Conservation (phyloP, 1,284 basidiomycete species). For the Cutaneotrichosporon daszewskae region DNA sequence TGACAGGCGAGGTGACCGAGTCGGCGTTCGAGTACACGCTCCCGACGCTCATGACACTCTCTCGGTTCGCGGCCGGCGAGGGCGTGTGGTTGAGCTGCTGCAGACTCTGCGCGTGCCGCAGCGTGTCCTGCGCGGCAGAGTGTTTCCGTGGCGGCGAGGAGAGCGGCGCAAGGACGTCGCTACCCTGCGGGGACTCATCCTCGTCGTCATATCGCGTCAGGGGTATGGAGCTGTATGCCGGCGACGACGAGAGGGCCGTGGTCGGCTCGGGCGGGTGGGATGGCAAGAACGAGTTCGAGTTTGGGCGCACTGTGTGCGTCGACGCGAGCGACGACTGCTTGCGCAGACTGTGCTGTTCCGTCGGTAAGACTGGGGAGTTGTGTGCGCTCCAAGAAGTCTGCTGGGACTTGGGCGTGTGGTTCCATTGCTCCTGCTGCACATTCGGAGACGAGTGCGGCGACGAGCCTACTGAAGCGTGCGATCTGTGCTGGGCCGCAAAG, state of each 20-base stretch:
- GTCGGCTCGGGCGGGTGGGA: constrained; percentile 13
- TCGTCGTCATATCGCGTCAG: not conserved
- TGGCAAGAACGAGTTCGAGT: constrained; percentile 8
- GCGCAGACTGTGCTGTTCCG: not conserved
- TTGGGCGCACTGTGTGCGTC: constrained; percentile 10
- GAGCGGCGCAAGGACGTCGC: no score
- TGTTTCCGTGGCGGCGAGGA: no score
- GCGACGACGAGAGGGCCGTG: constrained; percentile 9
- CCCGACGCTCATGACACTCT: constrained; percentile 1
- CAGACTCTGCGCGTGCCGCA: no score
- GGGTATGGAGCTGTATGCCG: constrained; percentile 6
- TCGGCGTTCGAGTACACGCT: constrained; percentile 6
- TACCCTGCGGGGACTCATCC: no score
- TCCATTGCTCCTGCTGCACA: no score
- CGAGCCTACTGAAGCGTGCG: no score
- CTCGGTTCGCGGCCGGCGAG: no score
- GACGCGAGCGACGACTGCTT: constrained; percentile 8
- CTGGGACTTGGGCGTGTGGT: no score
- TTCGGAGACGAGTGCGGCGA: not conserved
- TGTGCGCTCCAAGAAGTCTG: no score
- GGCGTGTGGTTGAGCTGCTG: no score
- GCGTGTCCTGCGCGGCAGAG: no score
- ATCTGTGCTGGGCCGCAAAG: no score
- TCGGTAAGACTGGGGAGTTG: not conserved
- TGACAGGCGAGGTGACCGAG: not conserved